Base-by-base conservation (phyloP, 106 monocot genomes). In the Allium fistulosum region DNA sequence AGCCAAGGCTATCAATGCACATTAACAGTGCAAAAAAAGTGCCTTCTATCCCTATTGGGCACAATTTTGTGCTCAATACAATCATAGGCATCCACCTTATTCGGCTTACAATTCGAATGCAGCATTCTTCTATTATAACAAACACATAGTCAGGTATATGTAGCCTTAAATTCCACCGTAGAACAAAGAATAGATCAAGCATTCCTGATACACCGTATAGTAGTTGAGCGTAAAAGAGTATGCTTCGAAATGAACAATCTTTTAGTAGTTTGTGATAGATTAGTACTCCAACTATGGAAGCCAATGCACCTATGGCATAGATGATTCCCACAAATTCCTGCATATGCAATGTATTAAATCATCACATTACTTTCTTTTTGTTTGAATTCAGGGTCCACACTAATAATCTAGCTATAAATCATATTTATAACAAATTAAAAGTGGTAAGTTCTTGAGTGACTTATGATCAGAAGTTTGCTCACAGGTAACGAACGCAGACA, bases 11-110 rank as follows among this genome's bases (percentile, higher is more conserved):
- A 62, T 91, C 91, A 16, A 96, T 86, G 11, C 85, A 88, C 95
- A 96, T 96, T n/a, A 96, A 72, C 61, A 96, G 57, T 0, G 95
- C 95, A 68, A 88, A 96, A 59, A 96, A 96, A 2, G 91, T 88
- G 11, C 95, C 95, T 71, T 96, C 95, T 0, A 96, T 82, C 16
- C 95, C 95, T 8, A 51, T 28, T 1, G 95, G 95, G 66, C 95
- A 96, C 37, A 96, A 85, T 74, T 84, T 83, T 12, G 79, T 70
- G 58, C 91, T 88, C 26, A 96, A 82, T 7, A 96, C 91, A 17
- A 96, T 71, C 52, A 96, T 81, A 0, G 95, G 95, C 95, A 96
- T 83, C 95, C 95, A 91, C 64, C 79, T 81, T 46, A 96, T 50
- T 1, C 85, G 71, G 2, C 80, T 68, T 10, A 88, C 75, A 77